Base-by-base conservation (phyloP, 2,329 filamentous ascomycete species). In the Trichothecium roseum region DNA sequence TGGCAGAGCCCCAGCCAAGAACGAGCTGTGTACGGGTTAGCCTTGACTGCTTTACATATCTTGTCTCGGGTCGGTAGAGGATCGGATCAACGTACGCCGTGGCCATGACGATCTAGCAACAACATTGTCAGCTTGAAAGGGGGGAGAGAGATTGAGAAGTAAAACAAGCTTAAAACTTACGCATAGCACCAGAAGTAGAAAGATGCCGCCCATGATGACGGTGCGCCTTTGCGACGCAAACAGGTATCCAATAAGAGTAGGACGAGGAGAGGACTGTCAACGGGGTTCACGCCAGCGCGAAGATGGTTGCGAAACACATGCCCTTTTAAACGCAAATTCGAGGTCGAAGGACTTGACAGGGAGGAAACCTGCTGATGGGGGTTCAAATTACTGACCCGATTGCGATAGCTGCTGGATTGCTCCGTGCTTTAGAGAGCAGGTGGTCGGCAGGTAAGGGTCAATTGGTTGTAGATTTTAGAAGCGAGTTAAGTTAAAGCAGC, bases 1-100 rank as follows among this genome's bases (percentile, higher is more conserved):
- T 27, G 91, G 91, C 45, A 98, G 68, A 46, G 86, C 82, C 60
- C 91, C 91, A 47, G 89, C 88, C 37, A 94, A 72, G 57, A 96
- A 95, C 40, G 91, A 96, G 50, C 89, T 95, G 55, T 46, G 37
- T 18, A 3, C 3, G 12, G 16, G n/a, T 7, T n/a, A 13, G 18
- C n/a, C 18, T 1, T 15, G 30, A n/a, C n/a, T n/a, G n/a, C n/a
- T n/a, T n/a, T n/a, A n/a, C n/a, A 16, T 32, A 15, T n/a, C 3
- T 12, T 15, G 12, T 32, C 12, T 32, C 30, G 17, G n/a, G 13
- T 5, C 13, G 13, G 34, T 18, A 35, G 40, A 31, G 42, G 35
- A 26, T 17, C 26, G n/a, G 17, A 31, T 20, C 31, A 29, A 63
- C 69, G 42, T 67, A 75, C 72, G 70, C 68, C 51, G 74, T 46